Evolutionary conservation across 768 basidiomycete genomes (phyloP), one percentile per base, ranked within the genome.

Genomic region (Cystofilobasidium macerans): DNA sequence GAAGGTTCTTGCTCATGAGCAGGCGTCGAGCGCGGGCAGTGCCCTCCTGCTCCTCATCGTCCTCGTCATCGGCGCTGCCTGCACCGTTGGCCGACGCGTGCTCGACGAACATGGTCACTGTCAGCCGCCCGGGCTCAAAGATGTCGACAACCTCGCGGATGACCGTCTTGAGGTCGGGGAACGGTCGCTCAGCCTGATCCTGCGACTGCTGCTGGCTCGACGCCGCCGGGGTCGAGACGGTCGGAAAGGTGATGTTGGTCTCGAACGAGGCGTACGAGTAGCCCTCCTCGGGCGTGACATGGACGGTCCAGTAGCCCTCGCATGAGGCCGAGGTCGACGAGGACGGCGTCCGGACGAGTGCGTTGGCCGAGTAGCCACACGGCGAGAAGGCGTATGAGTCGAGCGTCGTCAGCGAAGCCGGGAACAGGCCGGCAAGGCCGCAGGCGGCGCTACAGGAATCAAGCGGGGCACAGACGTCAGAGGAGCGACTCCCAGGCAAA

Each of bases 191-290:
- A n/a, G 32, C 32, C 40, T 18, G 11, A 28, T 16, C 6, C 58
- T 26, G 13, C 26, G 7, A 22, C n/a, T 22, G 22, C 57, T 35
- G 57, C 57, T 58, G 33, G 24, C 22, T 4, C 20, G 6, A 43
- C 38, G 43, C 45, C 32, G 43, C 5, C 74, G 48, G 76, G 69
- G 48, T 78, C 74, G 51, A 86, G 79, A 53, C 57, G 5, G 68
- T 57, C 26, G 76, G 73, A 24, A 77, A 65, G 5, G 89, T 89
- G n/a, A 95, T 84, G 77, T 99, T 99, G 79, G 90, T 94, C 78
- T 99, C 95, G 79, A 99, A 98, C 72, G 88, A 90, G 69, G 95
- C 95, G 76, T 95, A 99, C 54, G 92, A 95, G 88, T 91, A 98
- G 64, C 89, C 94, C 72, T 88, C 85, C 76, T 98, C 95, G 32